A percentile compares a stretch with the other conserved stretches of the same genome.
Conservation (phyloP, 805 yeast genomes). For the Grigorovia humatica region DNA sequence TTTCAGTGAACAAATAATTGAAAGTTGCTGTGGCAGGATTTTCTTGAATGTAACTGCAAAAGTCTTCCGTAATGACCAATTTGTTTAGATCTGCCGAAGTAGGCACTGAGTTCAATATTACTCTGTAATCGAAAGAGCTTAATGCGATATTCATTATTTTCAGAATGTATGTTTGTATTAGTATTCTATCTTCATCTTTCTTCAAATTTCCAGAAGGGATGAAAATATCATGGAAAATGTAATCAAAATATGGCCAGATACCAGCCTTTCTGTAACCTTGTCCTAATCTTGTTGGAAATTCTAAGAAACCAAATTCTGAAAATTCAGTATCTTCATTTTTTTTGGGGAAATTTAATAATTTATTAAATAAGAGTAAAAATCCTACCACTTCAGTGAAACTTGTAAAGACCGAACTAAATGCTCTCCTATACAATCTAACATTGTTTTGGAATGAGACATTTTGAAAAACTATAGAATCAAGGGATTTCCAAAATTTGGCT, state of each 20-base stretch:
- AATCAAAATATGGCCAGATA: slow-evolving; percentile 72
- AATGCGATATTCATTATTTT: slow-evolving; percentile 40
- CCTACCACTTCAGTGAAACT: slow-evolving; percentile 50
- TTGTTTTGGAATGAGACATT: slow-evolving; percentile 17
- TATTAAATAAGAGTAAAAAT: slow-evolving; percentile 45
- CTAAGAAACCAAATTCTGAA: slow-evolving; percentile 34
- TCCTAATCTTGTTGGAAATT: slow-evolving; percentile 60
- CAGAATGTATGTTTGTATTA: slow-evolving; percentile 47
- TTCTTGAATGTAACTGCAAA: slow-evolving; percentile 42
- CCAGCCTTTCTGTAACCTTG: slow-evolving; percentile 51
- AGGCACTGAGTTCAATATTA: slow-evolving; percentile 44
- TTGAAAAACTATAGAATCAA: slow-evolving; percentile 62
- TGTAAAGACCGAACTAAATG: slow-evolving; percentile 37
- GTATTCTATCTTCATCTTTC: slow-evolving; percentile 26
- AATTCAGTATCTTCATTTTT: slow-evolving; percentile 16
- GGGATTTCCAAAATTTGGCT: slow-evolving; percentile 49
- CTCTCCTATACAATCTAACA: slow-evolving; percentile 32
- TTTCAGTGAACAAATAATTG: slow-evolving; percentile 51
- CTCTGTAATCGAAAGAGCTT: slow-evolving; percentile 40
- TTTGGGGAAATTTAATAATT: slow-evolving; percentile 29
- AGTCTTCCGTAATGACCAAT: slow-evolving; percentile 35
- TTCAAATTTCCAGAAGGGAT: slow-evolving; percentile 35
- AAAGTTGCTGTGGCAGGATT: slow-evolving; percentile 63
- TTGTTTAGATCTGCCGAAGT: slow-evolving; percentile 41
- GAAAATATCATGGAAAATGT: slow-evolving; percentile 55